These are phyloP conservation scores for Wickerhamomyces tratensis DNA, from an alignment of 805 yeast species.

Conservation along the genomic window DNA sequence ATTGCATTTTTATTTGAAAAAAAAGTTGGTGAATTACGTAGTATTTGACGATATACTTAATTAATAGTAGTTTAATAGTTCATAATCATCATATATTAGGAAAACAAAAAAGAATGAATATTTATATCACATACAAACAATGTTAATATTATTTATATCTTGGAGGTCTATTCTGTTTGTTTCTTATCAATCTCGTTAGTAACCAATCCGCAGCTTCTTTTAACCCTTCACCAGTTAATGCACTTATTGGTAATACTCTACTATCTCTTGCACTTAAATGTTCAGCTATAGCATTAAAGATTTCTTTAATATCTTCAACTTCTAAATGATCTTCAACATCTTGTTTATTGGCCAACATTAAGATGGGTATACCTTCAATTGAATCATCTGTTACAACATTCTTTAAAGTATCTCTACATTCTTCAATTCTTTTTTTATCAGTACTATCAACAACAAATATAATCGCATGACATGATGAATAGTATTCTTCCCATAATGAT, in stretches of 20 bases:
- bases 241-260: constrained; percentile 83
- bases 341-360: constrained; percentile 94
- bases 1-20: too few relatives aligned
- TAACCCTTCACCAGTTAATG: constrained; percentile 70
- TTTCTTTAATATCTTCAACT: constrained; percentile 71
- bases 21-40: too few relatives aligned
- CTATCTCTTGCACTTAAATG: constrained; percentile 85
- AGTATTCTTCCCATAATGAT: constrained; percentile 82
- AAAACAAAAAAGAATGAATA: background rate
- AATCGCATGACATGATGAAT: constrained; percentile 79
- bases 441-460: constrained; percentile 90
- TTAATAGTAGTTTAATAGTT: too few relatives aligned
- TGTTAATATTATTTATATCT: constrained; percentile 14
- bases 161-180: constrained; percentile 29
- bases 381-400: constrained; percentile 47
- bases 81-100: too few relatives aligned
- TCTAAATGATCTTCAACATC: constrained; percentile 66
- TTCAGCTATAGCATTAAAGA: constrained; percentile 75
- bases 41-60: too few relatives aligned
- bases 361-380: constrained; percentile 73
- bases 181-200: constrained; percentile 50
- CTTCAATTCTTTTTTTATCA: constrained; percentile 73
- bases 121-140: background rate
- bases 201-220: constrained; percentile 88
- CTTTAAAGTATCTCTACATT: constrained; percentile 60